These are phyloP conservation scores for Bertia moriformis DNA, from an alignment of 2,329 filamentous ascomycete species.

Conservation along the genomic window DNA sequence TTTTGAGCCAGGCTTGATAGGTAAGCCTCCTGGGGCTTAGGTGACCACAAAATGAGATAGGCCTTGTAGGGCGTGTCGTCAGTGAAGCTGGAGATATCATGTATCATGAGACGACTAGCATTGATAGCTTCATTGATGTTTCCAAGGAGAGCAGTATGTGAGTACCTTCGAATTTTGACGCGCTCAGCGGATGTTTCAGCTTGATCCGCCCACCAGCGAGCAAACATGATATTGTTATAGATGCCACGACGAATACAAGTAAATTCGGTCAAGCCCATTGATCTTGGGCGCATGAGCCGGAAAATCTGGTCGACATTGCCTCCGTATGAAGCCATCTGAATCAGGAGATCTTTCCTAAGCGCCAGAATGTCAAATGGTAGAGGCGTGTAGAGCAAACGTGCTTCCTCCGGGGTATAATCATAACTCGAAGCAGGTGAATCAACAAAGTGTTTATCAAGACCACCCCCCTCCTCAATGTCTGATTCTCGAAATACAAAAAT, in stretches of 20 bases:
- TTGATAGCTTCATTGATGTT: constrained; percentile 7
- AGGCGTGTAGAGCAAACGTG: constrained; percentile 13
- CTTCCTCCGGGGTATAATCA: too few species aligned
- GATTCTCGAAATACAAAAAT: neutral
- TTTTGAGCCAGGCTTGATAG: neutral
- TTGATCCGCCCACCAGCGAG: constrained; percentile 13
- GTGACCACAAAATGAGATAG: neutral
- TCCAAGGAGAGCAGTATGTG: constrained; percentile 8
- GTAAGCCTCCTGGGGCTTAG: neutral
- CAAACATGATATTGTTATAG: constrained; percentile 20
- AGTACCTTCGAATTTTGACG: constrained; percentile 16
- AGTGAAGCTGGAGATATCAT: constrained; percentile 9
- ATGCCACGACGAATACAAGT: constrained; percentile 16
- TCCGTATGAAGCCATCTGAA: constrained; percentile 18
- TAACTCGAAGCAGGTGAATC: neutral
- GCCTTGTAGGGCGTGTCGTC: neutral
- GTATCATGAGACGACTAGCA: constrained; percentile 13
- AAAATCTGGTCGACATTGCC: constrained; percentile 23
- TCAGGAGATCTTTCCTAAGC: constrained; percentile 20
- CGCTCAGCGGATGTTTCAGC: neutral
- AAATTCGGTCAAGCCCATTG: constrained; percentile 10
- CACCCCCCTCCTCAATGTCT: neutral
- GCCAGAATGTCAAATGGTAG: constrained; percentile 19
- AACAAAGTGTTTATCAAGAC: neutral
- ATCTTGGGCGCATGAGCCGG: constrained; percentile 14